Evolutionary conservation across 192 early-diverging fungal species (phyloP), one percentile per base, ranked within the genome.

Genomic region (Backusella macrospora): DNA sequence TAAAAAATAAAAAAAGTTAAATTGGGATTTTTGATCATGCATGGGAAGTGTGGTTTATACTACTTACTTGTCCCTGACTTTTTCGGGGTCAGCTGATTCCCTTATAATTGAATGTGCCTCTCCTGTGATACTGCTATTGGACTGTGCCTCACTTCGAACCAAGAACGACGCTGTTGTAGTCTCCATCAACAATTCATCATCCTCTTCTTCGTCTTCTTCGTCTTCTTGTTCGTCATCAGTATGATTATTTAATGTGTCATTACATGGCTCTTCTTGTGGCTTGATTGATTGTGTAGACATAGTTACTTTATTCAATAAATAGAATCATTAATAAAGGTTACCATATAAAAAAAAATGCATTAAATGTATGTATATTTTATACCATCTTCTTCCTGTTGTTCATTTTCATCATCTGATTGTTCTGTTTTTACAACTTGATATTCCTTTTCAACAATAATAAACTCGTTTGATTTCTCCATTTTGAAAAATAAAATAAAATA

Each of bases 121-220:
- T 23, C 9, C 21, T 59, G 52, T 59, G 52, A 59, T 59, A 12
- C 2, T 59, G 4, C 2, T 26, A 26, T 59, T 59, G 52, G 21
- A 59, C 52, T 59, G 52, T 59, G 52, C 49, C 49, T 55, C 49
- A 55, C 9, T 23, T 55, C n/a, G n/a, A n/a, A n/a, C n/a, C n/a
- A n/a, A n/a, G n/a, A 7, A 42, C 7, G 18, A 21, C 18, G 8
- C 8, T 59, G 52, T 26, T 59, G 21, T 21, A 8, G 26, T 43
- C 4, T 9, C 42, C 42, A 43, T 21, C 21, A 59, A 59, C 26
- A 13, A 10, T 59, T 59, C 26, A 46, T 46, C 45, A 46, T 46
- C 45, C 7, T 46, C 45, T 14, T 8, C 10, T 14, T 12, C 45
- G 14, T 12, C 48, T 18, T 52, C 6, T 18, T 23, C 49, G 10